Conservation (phyloP, 2,329 filamentous ascomycete genomes). For the Setomelanomma holmii region DNA sequence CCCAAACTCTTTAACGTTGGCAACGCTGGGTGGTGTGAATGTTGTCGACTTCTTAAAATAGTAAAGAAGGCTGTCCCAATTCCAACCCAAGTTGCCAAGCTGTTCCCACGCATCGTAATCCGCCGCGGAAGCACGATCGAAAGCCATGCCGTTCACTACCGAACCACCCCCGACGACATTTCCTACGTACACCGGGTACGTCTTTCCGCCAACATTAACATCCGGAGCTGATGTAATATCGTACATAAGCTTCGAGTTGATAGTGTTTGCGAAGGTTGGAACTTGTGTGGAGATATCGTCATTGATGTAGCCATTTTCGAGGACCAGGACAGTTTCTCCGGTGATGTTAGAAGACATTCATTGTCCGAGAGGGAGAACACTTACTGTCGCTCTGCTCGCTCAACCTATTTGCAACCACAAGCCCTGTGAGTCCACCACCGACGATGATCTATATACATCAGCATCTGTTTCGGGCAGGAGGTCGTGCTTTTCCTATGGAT, state of each 20-base stretch:
- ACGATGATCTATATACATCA: conserved; percentile 29
- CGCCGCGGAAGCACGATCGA: conserved; percentile 43
- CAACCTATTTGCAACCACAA: conserved; percentile 40
- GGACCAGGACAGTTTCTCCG: conserved; percentile 34
- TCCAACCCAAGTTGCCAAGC: conserved; percentile 62
- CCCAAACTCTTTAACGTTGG: conserved; percentile 23
- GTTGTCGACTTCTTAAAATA: conserved; percentile 44
- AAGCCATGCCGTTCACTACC: conserved; percentile 50
- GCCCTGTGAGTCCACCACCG: conserved; percentile 39
- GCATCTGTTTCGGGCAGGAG: too few relatives aligned
- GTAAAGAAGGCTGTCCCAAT: conserved; percentile 33
- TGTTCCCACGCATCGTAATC: conserved; percentile 63
- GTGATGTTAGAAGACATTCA: neutral
- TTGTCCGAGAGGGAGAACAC: neutral
- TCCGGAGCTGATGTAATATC: conserved; percentile 32
- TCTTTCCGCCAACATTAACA: conserved; percentile 17
- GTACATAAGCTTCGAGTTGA: conserved; percentile 33
- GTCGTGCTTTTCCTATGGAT: neutral
- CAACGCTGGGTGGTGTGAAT: conserved; percentile 24
- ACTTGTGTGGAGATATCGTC: conserved; percentile 32
- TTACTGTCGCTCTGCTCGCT: conserved; percentile 33
- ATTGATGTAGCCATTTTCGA: conserved; percentile 33
- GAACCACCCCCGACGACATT: conserved; percentile 47
- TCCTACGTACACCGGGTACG: conserved; percentile 24
- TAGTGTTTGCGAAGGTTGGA: conserved; percentile 27